Conservation (phyloP, 225 moss, liverwort and hornwort species). For the Physcomitrellopsis africana region DNA sequence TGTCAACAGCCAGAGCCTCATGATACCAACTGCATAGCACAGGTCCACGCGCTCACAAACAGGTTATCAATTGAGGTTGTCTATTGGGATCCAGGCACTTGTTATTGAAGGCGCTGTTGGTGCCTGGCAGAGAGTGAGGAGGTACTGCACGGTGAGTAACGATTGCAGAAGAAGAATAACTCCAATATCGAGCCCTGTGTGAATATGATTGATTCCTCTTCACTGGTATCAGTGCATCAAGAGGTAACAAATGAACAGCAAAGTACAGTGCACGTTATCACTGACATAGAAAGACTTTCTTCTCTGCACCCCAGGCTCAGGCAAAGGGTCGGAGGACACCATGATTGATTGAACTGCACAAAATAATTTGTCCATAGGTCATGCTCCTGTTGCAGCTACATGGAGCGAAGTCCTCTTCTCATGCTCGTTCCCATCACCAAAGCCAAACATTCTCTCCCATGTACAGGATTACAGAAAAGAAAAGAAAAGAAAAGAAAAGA, state of each 20-base stretch:
- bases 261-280: background rate
- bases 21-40: background rate
- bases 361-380: too few species aligned
- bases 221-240: too few species aligned
- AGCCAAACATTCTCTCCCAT: too few species aligned
- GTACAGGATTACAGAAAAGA: too few species aligned
- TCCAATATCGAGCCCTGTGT: too few species aligned
- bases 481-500: too few species aligned
- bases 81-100: background rate
- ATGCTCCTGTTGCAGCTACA: too few species aligned
- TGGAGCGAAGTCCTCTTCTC: too few species aligned
- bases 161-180: too few species aligned
- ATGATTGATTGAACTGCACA: background rate
- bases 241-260: too few species aligned
- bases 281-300: conserved; percentile 10
- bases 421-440: too few species aligned
- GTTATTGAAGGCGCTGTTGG: background rate
- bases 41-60: background rate
- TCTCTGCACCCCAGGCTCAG: background rate
- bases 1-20: background rate
- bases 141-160: background rate
- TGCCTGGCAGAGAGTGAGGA: background rate
- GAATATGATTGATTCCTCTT: too few species aligned
- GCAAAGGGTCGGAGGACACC: background rate
- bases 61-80: background rate